Evolutionary conservation across 176 grass and related monocot genomes (phyloP), one percentile per base, ranked within the genome.

Genomic region (Areca catechu): DNA sequence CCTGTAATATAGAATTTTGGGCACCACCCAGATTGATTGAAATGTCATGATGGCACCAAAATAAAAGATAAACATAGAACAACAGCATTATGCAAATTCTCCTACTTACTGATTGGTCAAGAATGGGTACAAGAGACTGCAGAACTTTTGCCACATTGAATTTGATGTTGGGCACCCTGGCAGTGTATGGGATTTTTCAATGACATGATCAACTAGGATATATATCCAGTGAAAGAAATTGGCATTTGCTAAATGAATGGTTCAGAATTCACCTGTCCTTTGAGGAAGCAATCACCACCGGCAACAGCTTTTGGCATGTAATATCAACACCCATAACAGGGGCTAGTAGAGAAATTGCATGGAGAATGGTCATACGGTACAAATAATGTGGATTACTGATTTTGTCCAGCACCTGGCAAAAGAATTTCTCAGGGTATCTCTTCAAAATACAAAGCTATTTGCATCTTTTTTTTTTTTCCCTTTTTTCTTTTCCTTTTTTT

Each of bases 111-210:
- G 83, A 82, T 67, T 82, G 80, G 65, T 97, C 86, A 48, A 91
- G 75, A 51, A 91, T 82, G 27, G 92, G 78, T 58, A 88, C 52
- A 17, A 97, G 77, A 2, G 80, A 83, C 63, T 91, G 92, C 57
- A 90, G 56, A 48, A 97, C 92, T 70, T 97, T 97, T 18, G 92
- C 92, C 23, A 85, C 80, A 68, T 91, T 97, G 75, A 97, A 97
- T 47, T 97, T 97, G 56, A 97, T 91, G 75, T 91, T 97, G 0
- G 92, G 92, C 20, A 97, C 92, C 70, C 92, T 97, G 58, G 34
- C 51, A 80, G 56, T 54, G 62, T 18, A 19, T 65, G n/a, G 57
- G 28, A 28, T 53, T 53, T 7, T 12, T 24, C 5, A 55, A 18
- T 23, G 15, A 62, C 10, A 12, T 3, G 34, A 14, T 43, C 34